Conservation (phyloP, 176 grass and related monocot genomes). For the Areca catechu region DNA sequence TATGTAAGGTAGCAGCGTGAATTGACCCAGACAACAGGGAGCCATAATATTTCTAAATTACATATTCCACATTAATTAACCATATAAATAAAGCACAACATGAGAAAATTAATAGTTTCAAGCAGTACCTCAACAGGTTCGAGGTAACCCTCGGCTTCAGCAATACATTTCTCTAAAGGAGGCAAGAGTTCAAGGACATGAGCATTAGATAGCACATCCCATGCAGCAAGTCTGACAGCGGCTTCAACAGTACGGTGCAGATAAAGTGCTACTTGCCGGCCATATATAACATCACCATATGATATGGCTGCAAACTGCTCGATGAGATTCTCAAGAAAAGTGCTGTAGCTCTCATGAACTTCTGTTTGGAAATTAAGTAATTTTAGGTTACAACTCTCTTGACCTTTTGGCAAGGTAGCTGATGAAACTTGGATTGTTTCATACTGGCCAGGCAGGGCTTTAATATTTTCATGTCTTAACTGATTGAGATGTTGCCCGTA, state of each 20-base stretch:
- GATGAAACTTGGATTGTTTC: slow-evolving; percentile 10
- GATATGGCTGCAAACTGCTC: slow-evolving; percentile 82
- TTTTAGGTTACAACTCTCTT: slow-evolving; percentile 16
- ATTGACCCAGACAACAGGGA: too few relatives aligned
- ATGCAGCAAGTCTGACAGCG: slow-evolving; percentile 45
- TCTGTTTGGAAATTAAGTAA: slow-evolving; percentile 68
- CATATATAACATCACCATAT: slow-evolving; percentile 72
- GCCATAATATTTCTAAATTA: background rate
- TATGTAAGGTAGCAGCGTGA: too few relatives aligned
- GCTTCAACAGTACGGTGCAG: slow-evolving; percentile 61
- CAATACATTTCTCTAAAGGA: slow-evolving; percentile 62
- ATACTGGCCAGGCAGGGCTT: slow-evolving; percentile 12
- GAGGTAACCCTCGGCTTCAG: slow-evolving; percentile 54
- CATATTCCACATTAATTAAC: background rate
- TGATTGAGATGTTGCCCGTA: slow-evolving; percentile 44
- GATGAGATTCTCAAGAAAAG: slow-evolving; percentile 67
- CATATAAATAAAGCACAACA: slow-evolving; percentile 6
- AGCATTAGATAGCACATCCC: slow-evolving; percentile 61
- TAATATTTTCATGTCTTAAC: slow-evolving; percentile 20
- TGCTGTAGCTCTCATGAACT: slow-evolving; percentile 81
- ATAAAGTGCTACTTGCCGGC: slow-evolving; percentile 84
- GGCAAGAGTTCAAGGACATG: slow-evolving; percentile 77
- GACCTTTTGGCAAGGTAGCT: slow-evolving; percentile 10
- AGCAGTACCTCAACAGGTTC: slow-evolving; percentile 76
- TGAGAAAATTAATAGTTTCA: slow-evolving; percentile 5